Conservation (phyloP, 1,284 basidiomycete genomes). For the Lignosus rhinocerotis region DNA sequence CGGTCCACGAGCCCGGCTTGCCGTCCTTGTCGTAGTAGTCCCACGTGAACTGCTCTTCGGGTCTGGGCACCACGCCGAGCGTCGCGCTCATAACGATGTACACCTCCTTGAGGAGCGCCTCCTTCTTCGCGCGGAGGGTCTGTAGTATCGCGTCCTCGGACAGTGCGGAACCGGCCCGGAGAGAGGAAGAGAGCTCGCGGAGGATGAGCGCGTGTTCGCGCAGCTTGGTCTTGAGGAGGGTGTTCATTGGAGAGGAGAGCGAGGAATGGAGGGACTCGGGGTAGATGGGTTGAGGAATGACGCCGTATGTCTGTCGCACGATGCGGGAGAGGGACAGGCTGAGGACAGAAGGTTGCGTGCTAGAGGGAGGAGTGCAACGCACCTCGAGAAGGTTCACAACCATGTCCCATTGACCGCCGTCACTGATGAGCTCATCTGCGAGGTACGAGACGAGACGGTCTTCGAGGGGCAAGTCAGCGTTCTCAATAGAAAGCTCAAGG, state of each 20-base stretch:
- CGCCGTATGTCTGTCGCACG: conserved; percentile 65
- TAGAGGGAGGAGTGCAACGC: conserved; percentile 4
- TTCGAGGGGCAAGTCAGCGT: conserved; percentile 80
- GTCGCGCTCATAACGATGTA: conserved; percentile 88
- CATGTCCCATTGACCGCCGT: conserved; percentile 98
- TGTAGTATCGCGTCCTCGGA: conserved; percentile 46
- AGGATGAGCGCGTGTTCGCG: conserved; percentile 88
- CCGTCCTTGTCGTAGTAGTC: conserved; percentile 85
- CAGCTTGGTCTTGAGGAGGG: conserved; percentile 84
- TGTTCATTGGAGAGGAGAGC: conserved; percentile 72
- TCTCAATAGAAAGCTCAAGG: conserved; percentile 85
- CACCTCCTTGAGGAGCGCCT: conserved; percentile 80
- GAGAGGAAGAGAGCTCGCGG: conserved; percentile 58
- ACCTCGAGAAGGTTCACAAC: conserved; percentile 82
- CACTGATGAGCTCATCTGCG: conserved; percentile 77
- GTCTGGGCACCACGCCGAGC: conserved; percentile 80
- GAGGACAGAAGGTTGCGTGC: background rate
- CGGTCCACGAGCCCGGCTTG: conserved; percentile 75
- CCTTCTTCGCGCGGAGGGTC: conserved; percentile 78
- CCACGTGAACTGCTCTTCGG: conserved; percentile 78
- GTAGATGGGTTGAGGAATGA: conserved; percentile 80
- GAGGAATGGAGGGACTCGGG: conserved; percentile 89
- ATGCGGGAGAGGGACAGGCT: background rate
- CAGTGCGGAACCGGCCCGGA: conserved; percentile 44
- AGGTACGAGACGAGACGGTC: conserved; percentile 82